These are phyloP conservation scores for Xylaria nigripes DNA, from an alignment of 495 filamentous ascomycete species.

Conservation along the genomic window DNA sequence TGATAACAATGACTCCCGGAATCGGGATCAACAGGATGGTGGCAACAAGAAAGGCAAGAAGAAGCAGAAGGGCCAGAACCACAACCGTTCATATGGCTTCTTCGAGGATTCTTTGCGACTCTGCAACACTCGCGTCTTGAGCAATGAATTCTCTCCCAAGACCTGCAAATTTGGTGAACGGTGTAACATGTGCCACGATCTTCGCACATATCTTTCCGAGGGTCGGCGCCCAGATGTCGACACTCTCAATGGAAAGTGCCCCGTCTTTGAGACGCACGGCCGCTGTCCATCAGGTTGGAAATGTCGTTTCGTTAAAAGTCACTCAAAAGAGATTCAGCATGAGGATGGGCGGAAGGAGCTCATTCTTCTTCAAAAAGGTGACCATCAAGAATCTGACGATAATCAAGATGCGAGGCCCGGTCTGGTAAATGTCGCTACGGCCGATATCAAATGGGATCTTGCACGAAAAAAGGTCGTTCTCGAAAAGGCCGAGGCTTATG, in stretches of 20 bases:
- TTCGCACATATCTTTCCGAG: constrained; percentile 75
- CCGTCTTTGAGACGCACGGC: constrained; percentile 67
- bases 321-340: constrained; percentile 64
- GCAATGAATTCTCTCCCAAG: constrained; percentile 66
- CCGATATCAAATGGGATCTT: constrained; percentile 58
- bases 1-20: constrained; percentile 31
- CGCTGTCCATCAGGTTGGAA: constrained; percentile 80
- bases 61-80: constrained; percentile 80
- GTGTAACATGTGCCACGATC: constrained; percentile 71
- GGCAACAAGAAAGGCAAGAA: constrained; percentile 49
- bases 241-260: constrained; percentile 68
- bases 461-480: constrained; percentile 56
- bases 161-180: constrained; percentile 65
- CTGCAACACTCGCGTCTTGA: constrained; percentile 59
- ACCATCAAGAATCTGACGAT: constrained; percentile 16
- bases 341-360: constrained; percentile 77
- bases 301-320: constrained; percentile 77
- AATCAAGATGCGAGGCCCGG: constrained; percentile 40
- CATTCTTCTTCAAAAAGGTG: constrained; percentile 47
- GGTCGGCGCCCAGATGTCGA: constrained; percentile 71
- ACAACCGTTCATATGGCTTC: constrained; percentile 69
- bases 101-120: constrained; percentile 70
- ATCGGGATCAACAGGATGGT: constrained; percentile 21
- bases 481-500: constrained; percentile 65
- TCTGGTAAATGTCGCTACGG: constrained; percentile 63